A percentile compares a stretch with the other conserved stretches of the same genome.
Conservation (phyloP, 176 grass and related monocot species). For the Bolboschoenus planiculmis region DNA sequence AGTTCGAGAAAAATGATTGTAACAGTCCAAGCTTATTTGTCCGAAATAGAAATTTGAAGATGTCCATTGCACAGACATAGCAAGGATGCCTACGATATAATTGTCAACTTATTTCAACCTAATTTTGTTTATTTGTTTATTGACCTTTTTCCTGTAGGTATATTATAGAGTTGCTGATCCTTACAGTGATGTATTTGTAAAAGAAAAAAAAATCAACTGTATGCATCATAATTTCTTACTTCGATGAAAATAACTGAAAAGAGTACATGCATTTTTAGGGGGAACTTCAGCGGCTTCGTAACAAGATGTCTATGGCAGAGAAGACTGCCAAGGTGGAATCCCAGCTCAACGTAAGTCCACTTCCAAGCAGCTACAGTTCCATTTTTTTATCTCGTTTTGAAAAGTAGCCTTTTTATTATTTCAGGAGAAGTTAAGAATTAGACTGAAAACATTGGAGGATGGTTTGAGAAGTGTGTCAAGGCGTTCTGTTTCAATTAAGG, state of each 20-base stretch:
- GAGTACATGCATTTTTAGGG: conserved; percentile 35
- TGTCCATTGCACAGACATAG: not conserved
- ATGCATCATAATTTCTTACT: not conserved
- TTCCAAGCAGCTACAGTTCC: not conserved
- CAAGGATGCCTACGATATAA: not conserved
- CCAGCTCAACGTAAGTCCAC: conserved; percentile 58
- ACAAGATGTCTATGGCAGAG: conserved; percentile 58
- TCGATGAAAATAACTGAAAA: not conserved
- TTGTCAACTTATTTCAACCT: not conserved
- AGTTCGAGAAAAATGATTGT: not conserved
- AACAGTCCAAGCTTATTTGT: not conserved
- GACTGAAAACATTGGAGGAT: conserved; percentile 64
- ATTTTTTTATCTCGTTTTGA: not conserved
- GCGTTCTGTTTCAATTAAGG: conserved; percentile 24
- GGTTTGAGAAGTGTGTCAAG: conserved; percentile 39
- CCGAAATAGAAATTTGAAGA: not conserved
- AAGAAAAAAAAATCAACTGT: not conserved
- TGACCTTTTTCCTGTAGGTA: not conserved
- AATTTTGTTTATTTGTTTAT: not conserved
- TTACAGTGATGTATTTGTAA: not conserved
- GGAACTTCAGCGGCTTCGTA: conserved; percentile 62
- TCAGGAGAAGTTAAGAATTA: conserved; percentile 79
- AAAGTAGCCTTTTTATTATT: conserved; percentile 8
- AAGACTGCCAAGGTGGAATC: conserved; percentile 71
- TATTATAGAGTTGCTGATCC: not conserved